These are phyloP conservation scores for Protomyces inouyei DNA, from an alignment of 1,139 yeast genomes.

Conservation along the genomic window DNA sequence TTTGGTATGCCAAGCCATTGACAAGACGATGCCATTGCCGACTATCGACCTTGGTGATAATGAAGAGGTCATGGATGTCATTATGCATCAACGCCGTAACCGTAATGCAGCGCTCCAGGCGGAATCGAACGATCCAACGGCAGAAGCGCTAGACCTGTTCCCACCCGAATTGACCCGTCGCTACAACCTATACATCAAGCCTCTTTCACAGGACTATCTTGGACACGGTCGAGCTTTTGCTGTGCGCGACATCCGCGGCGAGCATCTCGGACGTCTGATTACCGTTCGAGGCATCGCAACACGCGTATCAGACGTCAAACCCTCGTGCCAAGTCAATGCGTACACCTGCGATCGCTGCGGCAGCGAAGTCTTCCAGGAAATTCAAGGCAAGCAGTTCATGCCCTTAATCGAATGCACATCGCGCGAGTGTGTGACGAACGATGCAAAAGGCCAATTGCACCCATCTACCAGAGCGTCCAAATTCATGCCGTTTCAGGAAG, in stretches of 20 bases:
- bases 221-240: constrained; percentile 59
- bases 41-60: constrained; percentile 69
- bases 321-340: constrained; percentile 83
- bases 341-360: constrained; percentile 98
- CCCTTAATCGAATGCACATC: constrained; percentile 87
- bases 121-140: constrained; percentile 45
- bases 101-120: constrained; percentile 74
- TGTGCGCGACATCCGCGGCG: constrained; percentile 84
- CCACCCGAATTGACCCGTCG: constrained; percentile 85
- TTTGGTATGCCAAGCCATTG: constrained; percentile 67
- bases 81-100: constrained; percentile 79
- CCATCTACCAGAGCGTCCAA: constrained; percentile 95
- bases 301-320: constrained; percentile 93
- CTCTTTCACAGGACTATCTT: constrained; percentile 50
- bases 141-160: constrained; percentile 46
- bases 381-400: constrained; percentile 72
- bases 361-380: constrained; percentile 92
- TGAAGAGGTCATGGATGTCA: constrained; percentile 90
- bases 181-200: constrained; percentile 80
- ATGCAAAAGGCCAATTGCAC: constrained; percentile 80
- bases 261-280: constrained; percentile 74
- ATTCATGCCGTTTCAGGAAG: constrained; percentile 92
- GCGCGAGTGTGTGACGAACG: constrained; percentile 68
- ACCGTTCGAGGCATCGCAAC: constrained; percentile 94
- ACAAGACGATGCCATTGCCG: constrained; percentile 77